Evolutionary conservation across 768 basidiomycete species (phyloP).

Genomic region (Suillus variegatus): DNA sequence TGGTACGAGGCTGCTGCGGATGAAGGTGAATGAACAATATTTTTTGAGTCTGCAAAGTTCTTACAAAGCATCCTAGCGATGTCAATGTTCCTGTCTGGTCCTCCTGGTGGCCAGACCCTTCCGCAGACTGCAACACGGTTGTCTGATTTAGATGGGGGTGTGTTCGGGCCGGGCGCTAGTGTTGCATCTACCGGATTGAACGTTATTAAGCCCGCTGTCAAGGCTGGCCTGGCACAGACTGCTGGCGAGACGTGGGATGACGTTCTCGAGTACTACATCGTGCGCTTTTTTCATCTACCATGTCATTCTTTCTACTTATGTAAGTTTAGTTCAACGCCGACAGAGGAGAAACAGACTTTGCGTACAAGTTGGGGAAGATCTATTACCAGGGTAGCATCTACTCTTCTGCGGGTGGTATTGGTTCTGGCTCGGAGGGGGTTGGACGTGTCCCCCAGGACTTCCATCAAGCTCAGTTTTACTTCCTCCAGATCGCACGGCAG

Average conservation of each 20-base stretch:
- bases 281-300: constrained; percentile 32
- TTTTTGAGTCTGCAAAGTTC: constrained; percentile 4
- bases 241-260: constrained; percentile 96
- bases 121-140: constrained; percentile 79
- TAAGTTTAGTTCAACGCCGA: constrained; percentile 85
- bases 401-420: constrained; percentile 71
- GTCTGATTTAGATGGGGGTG: constrained; percentile 89
- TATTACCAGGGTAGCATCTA: constrained; percentile 97
- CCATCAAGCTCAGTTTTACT: constrained; percentile 77
- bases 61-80: constrained; percentile 54
- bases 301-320: constrained; percentile 4
- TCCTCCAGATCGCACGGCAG: constrained; percentile 77
- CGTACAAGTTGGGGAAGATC: constrained; percentile 91
- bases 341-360: constrained; percentile 85
- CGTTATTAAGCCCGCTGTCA: constrained; percentile 71
- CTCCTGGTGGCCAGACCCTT: constrained; percentile 87
- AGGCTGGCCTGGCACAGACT: constrained; percentile 78
- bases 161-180: constrained; percentile 94
- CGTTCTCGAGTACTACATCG: constrained; percentile 88
- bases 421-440: constrained; percentile 90
- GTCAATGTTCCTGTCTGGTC: constrained; percentile 77
- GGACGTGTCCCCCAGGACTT: constrained; percentile 85
- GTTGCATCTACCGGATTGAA: constrained; percentile 87
- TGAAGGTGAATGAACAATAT: constrained; percentile 50
- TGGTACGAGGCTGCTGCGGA: constrained; percentile 94